Percentiles rank a stretch among this genome's conserved stretches.
phyloP scores from a whole-genome alignment of 371 early-diverging fungal species.

The Mortierella sp. region DNA sequence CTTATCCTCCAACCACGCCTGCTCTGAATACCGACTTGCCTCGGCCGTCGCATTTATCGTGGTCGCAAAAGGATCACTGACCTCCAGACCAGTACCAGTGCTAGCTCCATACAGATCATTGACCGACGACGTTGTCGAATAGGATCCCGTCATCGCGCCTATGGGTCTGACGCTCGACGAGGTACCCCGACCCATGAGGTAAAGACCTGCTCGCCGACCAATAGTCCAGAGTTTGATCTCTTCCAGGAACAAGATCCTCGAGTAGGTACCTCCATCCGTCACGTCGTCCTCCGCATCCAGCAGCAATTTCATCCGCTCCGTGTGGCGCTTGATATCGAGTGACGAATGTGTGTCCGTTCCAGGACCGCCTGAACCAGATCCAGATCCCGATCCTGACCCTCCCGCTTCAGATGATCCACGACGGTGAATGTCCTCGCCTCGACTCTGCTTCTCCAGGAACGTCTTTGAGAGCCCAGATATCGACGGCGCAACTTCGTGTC shows the following conservation, averaged over 20 bases:
- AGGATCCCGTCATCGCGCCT: constrained; percentile 19
- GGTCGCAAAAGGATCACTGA: constrained; percentile 16
- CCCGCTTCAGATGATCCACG: constrained; percentile 1
- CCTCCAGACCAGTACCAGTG: neutral
- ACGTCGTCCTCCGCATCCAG: constrained; percentile 40
- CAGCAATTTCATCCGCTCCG: constrained; percentile 40
- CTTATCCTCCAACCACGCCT: constrained; percentile 45
- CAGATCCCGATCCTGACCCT: neutral
- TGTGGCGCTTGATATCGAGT: constrained; percentile 31
- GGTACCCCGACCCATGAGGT: constrained; percentile 29
- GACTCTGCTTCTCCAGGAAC: constrained; percentile 31
- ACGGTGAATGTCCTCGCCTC: constrained; percentile 21
- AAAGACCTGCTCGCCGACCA: constrained; percentile 42
- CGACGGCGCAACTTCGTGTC: constrained; percentile 14
- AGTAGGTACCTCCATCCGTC: constrained; percentile 46
- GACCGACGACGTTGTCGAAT: constrained; percentile 4
- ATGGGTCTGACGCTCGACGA: constrained; percentile 19
- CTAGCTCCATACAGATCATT: constrained; percentile 1
- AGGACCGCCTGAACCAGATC: neutral
- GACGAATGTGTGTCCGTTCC: neutral
- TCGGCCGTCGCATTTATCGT: constrained; percentile 29
- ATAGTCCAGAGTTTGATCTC: constrained; percentile 50
- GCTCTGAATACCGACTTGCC: constrained; percentile 41
- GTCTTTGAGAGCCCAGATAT: constrained; percentile 21
- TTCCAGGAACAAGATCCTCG: constrained; percentile 41